Evolutionary conservation across 176 grass and related monocot genomes (phyloP).

Genomic region (Juncus effusus): DNA sequence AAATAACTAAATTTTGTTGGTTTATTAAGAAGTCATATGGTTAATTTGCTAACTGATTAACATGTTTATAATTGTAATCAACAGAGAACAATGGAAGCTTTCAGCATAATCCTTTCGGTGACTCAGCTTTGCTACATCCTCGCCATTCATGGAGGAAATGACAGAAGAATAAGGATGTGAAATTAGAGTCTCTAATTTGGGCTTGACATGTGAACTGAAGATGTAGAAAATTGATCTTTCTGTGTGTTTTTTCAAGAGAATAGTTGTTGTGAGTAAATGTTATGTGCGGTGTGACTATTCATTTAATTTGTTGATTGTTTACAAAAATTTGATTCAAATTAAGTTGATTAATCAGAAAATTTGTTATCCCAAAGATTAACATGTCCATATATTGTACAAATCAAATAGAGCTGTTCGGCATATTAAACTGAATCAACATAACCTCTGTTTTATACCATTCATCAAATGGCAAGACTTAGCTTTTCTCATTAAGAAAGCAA

Average conservation of each 20-base stretch:
- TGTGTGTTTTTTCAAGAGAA: constrained; percentile 3
- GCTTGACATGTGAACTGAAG: too few relatives aligned
- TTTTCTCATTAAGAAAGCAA: constrained; percentile 4
- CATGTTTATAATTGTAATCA: neutral
- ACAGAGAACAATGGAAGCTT: constrained; percentile 87
- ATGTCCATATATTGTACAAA: too few relatives aligned
- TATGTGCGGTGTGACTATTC: too few relatives aligned
- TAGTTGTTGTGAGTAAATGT: too few relatives aligned
- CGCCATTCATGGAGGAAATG: constrained; percentile 36
- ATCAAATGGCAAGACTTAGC: neutral
- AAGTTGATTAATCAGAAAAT: too few relatives aligned
- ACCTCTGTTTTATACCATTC: neutral
- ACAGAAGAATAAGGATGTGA: constrained; percentile 32
- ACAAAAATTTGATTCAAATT: too few relatives aligned
- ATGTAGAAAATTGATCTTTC: neutral
- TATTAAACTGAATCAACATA: neutral
- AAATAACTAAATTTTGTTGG: neutral
- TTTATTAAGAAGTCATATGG: neutral
- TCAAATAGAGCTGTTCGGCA: too few relatives aligned
- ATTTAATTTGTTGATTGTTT: too few relatives aligned
- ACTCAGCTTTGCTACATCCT: constrained; percentile 75
- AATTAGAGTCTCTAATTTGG: constrained; percentile 14
- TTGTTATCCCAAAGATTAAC: too few relatives aligned
- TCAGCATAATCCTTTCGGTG: constrained; percentile 65
- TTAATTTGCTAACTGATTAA: neutral